Percentiles rank a stretch among this genome's conserved stretches.
Evolutionary conservation across 108 stramenopile genomes (phyloP).

Genomic region (Skeletonema costatum): DNA sequence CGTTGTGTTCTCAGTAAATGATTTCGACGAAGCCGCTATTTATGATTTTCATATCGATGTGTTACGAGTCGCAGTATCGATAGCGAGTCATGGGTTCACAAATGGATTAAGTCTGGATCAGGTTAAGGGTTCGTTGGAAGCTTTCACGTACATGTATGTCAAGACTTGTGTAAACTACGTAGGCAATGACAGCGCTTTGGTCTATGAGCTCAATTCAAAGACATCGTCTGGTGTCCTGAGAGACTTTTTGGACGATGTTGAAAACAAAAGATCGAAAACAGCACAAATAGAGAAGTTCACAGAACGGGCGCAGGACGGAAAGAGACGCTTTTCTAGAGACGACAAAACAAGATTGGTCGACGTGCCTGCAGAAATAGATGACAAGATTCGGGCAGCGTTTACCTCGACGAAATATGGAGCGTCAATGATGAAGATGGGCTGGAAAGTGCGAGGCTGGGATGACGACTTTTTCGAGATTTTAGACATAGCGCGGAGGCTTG

Average conservation of each 20-base stretch:
- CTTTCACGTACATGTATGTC: slow-evolving; percentile 59
- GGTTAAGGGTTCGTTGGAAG: slow-evolving; percentile 30
- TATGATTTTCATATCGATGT: slow-evolving; percentile 74
- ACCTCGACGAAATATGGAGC: slow-evolving; percentile 57
- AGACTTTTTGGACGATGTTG: slow-evolving; percentile 49
- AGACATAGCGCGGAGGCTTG: slow-evolving; percentile 60
- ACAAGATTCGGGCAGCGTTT: slow-evolving; percentile 46
- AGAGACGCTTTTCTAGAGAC: slow-evolving; percentile 26
- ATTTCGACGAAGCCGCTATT: slow-evolving; percentile 74
- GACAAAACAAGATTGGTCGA: slow-evolving; percentile 42
- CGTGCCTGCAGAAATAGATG: slow-evolving; percentile 40
- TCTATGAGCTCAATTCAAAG: slow-evolving; percentile 51
- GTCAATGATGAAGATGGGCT: slow-evolving; percentile 69
- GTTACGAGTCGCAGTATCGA: slow-evolving; percentile 58
- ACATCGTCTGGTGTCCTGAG: slow-evolving; percentile 49
- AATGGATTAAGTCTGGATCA: slow-evolving; percentile 46
- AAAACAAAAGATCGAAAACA: slow-evolving; percentile 12
- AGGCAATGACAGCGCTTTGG: slow-evolving; percentile 47
- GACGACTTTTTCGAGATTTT: slow-evolving; percentile 52
- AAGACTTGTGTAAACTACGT: slow-evolving; percentile 52
- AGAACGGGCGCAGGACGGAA: slow-evolving; percentile 31
- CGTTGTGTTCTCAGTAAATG: slow-evolving; percentile 68
- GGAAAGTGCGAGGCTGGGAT: slow-evolving; percentile 58
- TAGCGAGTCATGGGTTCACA: slow-evolving; percentile 57
- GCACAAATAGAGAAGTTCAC: slow-evolving; percentile 65